A percentile compares a stretch with the other conserved stretches of the same genome.
These are phyloP conservation scores for Paecilomyces sp. DNA, from an alignment of 2,329 filamentous ascomycete species.

Conservation along the genomic window DNA sequence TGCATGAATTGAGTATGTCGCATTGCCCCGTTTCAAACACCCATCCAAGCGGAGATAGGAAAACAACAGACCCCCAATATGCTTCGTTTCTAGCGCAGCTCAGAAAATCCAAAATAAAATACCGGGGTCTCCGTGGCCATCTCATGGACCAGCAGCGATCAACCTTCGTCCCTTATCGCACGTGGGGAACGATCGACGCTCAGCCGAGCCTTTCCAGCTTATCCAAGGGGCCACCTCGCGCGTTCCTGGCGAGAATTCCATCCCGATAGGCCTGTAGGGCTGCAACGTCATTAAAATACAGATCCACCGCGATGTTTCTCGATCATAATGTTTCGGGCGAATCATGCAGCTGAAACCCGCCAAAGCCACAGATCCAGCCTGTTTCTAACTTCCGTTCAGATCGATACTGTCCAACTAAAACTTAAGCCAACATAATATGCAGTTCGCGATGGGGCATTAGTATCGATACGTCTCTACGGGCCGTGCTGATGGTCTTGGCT, in stretches of 20 bases:
- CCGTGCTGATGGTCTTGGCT: no score
- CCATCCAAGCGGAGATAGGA: no score
- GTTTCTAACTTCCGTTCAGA: background rate
- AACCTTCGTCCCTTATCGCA: background rate
- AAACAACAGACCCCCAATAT: no score
- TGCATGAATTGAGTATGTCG: background rate
- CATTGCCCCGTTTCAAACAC: background rate
- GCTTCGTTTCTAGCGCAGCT: background rate
- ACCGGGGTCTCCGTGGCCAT: background rate
- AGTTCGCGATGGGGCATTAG: no score
- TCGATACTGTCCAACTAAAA: background rate
- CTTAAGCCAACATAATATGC: no score
- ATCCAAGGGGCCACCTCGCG: background rate
- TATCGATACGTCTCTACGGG: no score
- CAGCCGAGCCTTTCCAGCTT: background rate
- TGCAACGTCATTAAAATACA: background rate
- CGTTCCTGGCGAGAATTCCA: background rate
- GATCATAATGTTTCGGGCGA: background rate
- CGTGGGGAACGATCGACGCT: background rate
- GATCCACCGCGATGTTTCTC: background rate
- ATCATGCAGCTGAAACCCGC: background rate
- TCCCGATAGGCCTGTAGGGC: background rate
- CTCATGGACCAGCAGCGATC: background rate
- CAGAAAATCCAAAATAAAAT: background rate
- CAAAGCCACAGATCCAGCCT: background rate